phyloP scores from a whole-genome alignment of 805 yeast species.

The Priceomyces medius region DNA sequence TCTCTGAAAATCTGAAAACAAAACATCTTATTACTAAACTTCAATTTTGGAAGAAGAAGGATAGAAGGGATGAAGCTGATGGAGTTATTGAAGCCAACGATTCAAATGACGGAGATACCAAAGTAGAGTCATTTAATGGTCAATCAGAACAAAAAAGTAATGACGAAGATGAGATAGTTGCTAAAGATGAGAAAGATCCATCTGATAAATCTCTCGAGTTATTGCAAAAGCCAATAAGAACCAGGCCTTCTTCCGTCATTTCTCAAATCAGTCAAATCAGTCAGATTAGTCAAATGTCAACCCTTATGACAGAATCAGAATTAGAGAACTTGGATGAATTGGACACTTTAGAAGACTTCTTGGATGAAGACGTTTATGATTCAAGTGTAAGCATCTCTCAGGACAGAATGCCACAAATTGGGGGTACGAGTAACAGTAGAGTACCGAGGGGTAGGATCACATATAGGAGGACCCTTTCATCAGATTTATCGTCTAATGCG shows the following conservation, averaged over 20 bases:
- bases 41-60: constrained; percentile 38
- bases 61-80: constrained; percentile 9
- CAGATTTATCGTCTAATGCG: constrained; percentile 34
- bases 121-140: background rate
- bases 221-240: constrained; percentile 9
- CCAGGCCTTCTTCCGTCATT: constrained; percentile 41
- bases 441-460: constrained; percentile 25
- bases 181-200: background rate
- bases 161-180: background rate
- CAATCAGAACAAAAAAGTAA: background rate
- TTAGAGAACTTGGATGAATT: constrained; percentile 40
- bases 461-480: constrained; percentile 30
- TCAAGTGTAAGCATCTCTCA: constrained; percentile 37
- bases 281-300: constrained; percentile 41
- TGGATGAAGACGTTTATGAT: constrained; percentile 38
- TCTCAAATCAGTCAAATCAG: constrained; percentile 41
- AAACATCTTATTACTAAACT: constrained; percentile 29
- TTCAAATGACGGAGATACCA: constrained; percentile 2
- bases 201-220: constrained; percentile 1
- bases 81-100: background rate
- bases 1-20: constrained; percentile 13
- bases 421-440: constrained; percentile 1
- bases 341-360: constrained; percentile 38
- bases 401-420: constrained; percentile 8
- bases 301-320: constrained; percentile 44